Percentiles rank a stretch among this genome's conserved stretches.
These are phyloP conservation scores for Kluyveromyces wickerhamii DNA, from an alignment of 805 yeast genomes.

Conservation along the genomic window DNA sequence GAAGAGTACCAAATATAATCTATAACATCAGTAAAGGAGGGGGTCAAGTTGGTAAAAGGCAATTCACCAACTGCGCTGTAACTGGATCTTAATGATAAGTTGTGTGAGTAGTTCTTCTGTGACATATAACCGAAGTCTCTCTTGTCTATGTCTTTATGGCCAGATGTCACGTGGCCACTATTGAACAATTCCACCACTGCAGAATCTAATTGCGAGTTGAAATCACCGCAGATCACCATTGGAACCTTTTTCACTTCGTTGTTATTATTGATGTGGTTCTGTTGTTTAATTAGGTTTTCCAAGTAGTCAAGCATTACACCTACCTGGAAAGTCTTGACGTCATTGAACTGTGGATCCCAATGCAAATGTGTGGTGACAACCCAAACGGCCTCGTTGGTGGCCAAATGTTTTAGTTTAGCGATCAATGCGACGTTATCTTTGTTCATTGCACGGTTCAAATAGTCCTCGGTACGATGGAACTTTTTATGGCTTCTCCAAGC, in stretches of 20 bases:
- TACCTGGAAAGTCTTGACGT: conserved; percentile 92
- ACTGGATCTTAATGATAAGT: conserved; percentile 74
- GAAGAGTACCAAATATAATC: conserved; percentile 96
- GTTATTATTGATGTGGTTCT: conserved; percentile 35
- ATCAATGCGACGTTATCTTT: conserved; percentile 89
- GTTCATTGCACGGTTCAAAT: conserved; percentile 91
- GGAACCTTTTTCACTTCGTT: conserved; percentile 58
- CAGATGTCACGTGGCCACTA: conserved; percentile 60
- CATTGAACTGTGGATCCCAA: conserved; percentile 96
- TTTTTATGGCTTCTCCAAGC: conserved; percentile 75
- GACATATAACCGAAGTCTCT: conserved; percentile 89
- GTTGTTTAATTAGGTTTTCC: conserved; percentile 50
- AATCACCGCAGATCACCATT: conserved; percentile 89
- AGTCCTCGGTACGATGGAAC: conserved; percentile 87
- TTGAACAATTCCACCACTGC: conserved; percentile 90
- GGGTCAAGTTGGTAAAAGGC: conserved; percentile 91
- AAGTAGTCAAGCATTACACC: conserved; percentile 87
- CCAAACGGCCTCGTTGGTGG: conserved; percentile 63
- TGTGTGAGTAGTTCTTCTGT: conserved; percentile 78
- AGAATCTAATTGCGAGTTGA: conserved; percentile 76
- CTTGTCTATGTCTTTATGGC: conserved; percentile 75
- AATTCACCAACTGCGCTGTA: conserved; percentile 80
- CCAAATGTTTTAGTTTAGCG: conserved; percentile 61
- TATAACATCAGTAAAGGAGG: conserved; percentile 85
- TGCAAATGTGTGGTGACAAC: conserved; percentile 91